Conservation (phyloP, 2,329 filamentous ascomycete genomes). For the Blumeria graminis region DNA sequence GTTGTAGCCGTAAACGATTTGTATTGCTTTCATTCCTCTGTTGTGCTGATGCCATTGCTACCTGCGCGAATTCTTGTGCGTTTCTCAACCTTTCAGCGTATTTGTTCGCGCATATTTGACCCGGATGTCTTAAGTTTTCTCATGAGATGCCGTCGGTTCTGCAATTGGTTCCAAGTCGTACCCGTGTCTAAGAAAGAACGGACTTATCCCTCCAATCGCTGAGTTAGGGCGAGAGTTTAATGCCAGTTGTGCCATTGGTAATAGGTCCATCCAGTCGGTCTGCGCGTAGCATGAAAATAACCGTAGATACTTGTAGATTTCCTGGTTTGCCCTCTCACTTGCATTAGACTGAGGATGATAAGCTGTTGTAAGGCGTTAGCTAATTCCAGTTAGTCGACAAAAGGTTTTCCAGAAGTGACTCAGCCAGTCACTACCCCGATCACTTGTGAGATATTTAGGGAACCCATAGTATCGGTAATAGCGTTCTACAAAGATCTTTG, state of each 20-base stretch:
- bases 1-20: too few species aligned
- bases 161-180: constrained; percentile 1
- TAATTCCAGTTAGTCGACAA: too few species aligned
- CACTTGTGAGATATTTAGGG: neutral
- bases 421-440: neutral
- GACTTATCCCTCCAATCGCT: neutral
- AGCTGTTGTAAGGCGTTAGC: too few species aligned
- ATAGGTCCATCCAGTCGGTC: neutral
- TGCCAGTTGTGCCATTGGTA: neutral
- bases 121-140: too few species aligned
- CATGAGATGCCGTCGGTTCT: too few species aligned
- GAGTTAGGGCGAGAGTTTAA: neutral
- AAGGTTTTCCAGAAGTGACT: neutral
- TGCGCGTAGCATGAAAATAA: neutral
- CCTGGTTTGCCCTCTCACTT: too few species aligned
- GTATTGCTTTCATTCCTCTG: too few species aligned
- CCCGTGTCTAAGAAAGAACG: neutral
- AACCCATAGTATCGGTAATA: neutral
- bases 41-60: too few species aligned
- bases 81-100: too few species aligned
- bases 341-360: too few species aligned
- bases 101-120: too few species aligned
- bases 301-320: neutral
- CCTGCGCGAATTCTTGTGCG: too few species aligned
- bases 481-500: neutral